Evolutionary conservation across 441 rosid genomes (phyloP), one percentile per base, ranked within the genome.

Genomic region (Iberis amara): DNA sequence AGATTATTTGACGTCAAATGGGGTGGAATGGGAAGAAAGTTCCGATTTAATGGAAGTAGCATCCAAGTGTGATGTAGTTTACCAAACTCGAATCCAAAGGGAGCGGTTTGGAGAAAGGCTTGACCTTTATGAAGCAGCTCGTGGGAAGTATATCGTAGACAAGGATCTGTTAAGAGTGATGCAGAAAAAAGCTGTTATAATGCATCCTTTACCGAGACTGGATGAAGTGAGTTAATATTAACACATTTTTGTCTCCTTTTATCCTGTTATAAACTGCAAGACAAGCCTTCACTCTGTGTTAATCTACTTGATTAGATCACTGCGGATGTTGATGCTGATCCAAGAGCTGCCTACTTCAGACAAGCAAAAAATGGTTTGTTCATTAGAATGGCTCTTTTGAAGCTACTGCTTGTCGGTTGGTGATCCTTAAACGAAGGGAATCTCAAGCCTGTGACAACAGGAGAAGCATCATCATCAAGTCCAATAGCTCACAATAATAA

Each of bases 311-410:
- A 18, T 50, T 21, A 89, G 99, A 84, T 94, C 10, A 80, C 94
- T 3, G 74, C 83, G 39, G 91, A 81, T 31, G 96, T 89, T n/a
- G 97, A 89, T 42, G 60, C 45, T 4, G 99, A 94, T 74, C 94
- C 90, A 11, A 85, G 97, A 46, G 96, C 95, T 59, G 99, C 99
- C 4, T 86, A 89, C 73, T 94, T 94, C 54, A 81, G 99, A 72
- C 99, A 89, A 79, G 97, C 95, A 11, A 86, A 85, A 84, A 94
- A 94, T 15, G 99, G 97, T 45, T 94, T 92, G 38, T 86, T 78
- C 59, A 89, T 89, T 8, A 68, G 97, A 52, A 86, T 89, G 97
- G 95, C 97, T 56, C 94, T 86, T 63, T 67, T 89, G 65, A 92
- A 86, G 65, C 76, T 92, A 45, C 74, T 85, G 12, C 95, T 88